Conservation (phyloP, 2,329 filamentous ascomycete genomes). For the Calonectria multiphialidica region DNA sequence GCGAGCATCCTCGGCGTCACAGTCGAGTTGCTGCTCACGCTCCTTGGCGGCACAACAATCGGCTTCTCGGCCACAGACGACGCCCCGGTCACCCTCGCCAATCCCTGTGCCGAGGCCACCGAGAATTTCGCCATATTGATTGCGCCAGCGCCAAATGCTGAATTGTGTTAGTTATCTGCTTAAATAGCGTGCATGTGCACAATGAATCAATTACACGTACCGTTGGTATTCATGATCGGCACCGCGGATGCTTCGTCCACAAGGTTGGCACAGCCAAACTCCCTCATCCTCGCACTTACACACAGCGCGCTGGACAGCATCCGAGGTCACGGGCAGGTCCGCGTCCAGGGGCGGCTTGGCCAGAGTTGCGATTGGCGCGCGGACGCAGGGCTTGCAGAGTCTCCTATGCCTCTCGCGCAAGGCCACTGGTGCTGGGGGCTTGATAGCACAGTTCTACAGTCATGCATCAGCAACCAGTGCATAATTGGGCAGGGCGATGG, state of each 20-base stretch:
- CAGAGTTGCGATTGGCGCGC: constrained; percentile 74
- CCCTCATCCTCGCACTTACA: constrained; percentile 66
- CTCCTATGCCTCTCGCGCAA: constrained; percentile 84
- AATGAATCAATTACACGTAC: constrained; percentile 51
- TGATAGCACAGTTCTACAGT: constrained; percentile 87
- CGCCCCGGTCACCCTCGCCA: constrained; percentile 88
- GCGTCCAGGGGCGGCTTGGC: constrained; percentile 58
- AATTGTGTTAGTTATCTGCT: constrained; percentile 21
- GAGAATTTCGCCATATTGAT: constrained; percentile 84
- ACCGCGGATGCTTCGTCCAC: constrained; percentile 77
- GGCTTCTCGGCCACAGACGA: constrained; percentile 86
- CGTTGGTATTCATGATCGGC: constrained; percentile 70
- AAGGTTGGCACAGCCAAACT: constrained; percentile 89
- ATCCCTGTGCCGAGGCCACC: constrained; percentile 87
- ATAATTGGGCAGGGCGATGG: background rate
- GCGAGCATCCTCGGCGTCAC: constrained; percentile 80
- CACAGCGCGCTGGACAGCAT: constrained; percentile 67
- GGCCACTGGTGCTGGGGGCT: constrained; percentile 76
- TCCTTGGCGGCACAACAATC: constrained; percentile 81
- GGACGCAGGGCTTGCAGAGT: constrained; percentile 81
- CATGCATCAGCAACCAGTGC: constrained; percentile 22
- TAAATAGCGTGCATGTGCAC: too few species aligned
- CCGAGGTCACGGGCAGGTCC: constrained; percentile 61
- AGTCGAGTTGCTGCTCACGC: constrained; percentile 87
- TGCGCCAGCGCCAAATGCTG: constrained; percentile 90